These are phyloP conservation scores for Inga leiocalycina DNA, from an alignment of 306 rosid genomes.

Conservation along the genomic window DNA sequence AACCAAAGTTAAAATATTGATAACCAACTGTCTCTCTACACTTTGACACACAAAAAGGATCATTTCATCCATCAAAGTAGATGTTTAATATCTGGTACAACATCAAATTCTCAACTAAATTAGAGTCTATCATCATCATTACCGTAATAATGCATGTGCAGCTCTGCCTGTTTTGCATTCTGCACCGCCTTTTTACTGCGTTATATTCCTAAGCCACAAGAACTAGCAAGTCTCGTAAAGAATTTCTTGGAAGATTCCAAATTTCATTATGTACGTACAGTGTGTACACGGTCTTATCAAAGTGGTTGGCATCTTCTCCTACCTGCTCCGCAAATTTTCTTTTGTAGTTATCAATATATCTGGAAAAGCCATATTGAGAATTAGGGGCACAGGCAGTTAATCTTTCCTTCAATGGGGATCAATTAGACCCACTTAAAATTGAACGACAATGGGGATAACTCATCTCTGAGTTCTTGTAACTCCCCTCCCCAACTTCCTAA, in stretches of 20 bases:
- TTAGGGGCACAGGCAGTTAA: slow-evolving; percentile 46
- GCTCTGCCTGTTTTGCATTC: slow-evolving; percentile 38
- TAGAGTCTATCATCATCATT: not conserved
- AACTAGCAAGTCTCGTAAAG: slow-evolving; percentile 28
- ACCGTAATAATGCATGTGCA: slow-evolving; percentile 68
- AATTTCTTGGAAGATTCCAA: slow-evolving; percentile 10
- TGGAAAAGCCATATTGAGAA: slow-evolving; percentile 50
- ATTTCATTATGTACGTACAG: not conserved
- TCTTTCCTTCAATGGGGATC: slow-evolving; percentile 14
- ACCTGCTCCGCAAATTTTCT: slow-evolving; percentile 75
- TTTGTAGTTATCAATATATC: slow-evolving; percentile 59
- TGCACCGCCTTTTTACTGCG: slow-evolving; percentile 59
- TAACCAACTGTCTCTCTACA: not conserved
- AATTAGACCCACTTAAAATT: slow-evolving; percentile 1
- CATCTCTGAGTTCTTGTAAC: no score
- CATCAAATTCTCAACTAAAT: not conserved
- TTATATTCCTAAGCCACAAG: slow-evolving; percentile 58
- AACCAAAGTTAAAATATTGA: slow-evolving; percentile 14
- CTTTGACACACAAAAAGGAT: not conserved
- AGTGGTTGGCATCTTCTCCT: slow-evolving; percentile 30
- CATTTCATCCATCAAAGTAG: not conserved
- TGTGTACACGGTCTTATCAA: not conserved
- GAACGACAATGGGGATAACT: slow-evolving; percentile 9
- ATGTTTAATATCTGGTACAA: not conserved
- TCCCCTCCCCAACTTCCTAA: no score